Evolutionary conservation across 2,329 filamentous ascomycete species (phyloP).

Genomic region (Ascochyta fabae): DNA sequence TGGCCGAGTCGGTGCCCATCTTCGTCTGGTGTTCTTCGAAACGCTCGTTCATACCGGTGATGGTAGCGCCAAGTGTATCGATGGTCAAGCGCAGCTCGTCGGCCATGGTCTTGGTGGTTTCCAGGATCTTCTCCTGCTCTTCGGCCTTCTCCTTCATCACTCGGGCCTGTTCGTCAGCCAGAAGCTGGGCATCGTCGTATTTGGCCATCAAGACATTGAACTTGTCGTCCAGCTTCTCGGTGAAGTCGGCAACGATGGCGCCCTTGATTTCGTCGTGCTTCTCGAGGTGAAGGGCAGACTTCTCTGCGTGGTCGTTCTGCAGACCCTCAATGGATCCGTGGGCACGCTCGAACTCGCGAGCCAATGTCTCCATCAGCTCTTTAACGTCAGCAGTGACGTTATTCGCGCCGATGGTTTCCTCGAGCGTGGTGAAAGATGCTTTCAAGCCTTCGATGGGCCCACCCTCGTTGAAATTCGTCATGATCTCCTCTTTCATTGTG

Average conservation of each 20-base stretch:
- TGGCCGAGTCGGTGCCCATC: slow-evolving; percentile 85
- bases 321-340: slow-evolving; percentile 78
- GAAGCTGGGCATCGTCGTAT: slow-evolving; percentile 82
- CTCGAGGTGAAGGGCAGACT: slow-evolving; percentile 60
- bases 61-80: slow-evolving; percentile 77
- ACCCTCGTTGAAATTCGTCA: slow-evolving; percentile 77
- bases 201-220: slow-evolving; percentile 82
- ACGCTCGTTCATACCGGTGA: slow-evolving; percentile 59
- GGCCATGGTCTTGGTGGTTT: slow-evolving; percentile 76
- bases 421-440: slow-evolving; percentile 70
- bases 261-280: slow-evolving; percentile 67
- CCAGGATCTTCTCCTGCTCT: slow-evolving; percentile 75
- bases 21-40: slow-evolving; percentile 85
- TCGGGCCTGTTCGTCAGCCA: slow-evolving; percentile 75
- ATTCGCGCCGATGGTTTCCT: slow-evolving; percentile 67
- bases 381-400: slow-evolving; percentile 58
- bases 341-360: slow-evolving; percentile 85
- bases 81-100: slow-evolving; percentile 88
- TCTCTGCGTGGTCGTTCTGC: slow-evolving; percentile 77
- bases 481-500: slow-evolving; percentile 78
- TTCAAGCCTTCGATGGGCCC: slow-evolving; percentile 66
- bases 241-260: slow-evolving; percentile 61
- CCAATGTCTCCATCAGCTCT: slow-evolving; percentile 74
- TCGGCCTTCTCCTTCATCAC: slow-evolving; percentile 75
- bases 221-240: slow-evolving; percentile 73